Base-by-base conservation (phyloP, 192 early-diverging fungal species). In the Coemansia sp. region DNA sequence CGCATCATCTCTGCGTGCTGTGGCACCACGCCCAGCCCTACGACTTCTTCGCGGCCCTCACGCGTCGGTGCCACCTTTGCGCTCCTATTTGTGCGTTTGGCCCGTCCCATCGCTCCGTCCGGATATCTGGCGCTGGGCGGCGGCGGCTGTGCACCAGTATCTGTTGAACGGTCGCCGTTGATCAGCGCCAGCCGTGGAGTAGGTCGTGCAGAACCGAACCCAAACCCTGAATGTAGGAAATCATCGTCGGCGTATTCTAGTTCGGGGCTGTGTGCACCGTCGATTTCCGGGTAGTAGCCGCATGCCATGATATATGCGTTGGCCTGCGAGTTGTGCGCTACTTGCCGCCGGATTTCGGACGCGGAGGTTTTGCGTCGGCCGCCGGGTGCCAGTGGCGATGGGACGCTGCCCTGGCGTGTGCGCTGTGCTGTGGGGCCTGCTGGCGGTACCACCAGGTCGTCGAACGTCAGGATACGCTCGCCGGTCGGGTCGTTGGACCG, bases 401-500 rank as follows among this genome's bases (percentile, higher is more conserved):
- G 62, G 20, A 56, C 40, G 59, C 73, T 63, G n/a, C 68, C 66
- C 33, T 68, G 75, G 7, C 71, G 71, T 32, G 36, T 38, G 18
- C 67, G 56, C 20, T 48, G 29, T 1, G 36, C 45, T 5, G 25
- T 34, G 17, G 42, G 3, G 42, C 42, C 42, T 45, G 16, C 17
- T 61, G 60, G 64, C 20, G 73, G 68, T 29, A 71, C 52, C 16
- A 71, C 69, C 60, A 60, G 79, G 81, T 77, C 75, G 54, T 68
- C 69, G 56, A 93, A 91, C 2, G 87, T 86, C 66, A 93, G 84
- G 48, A 93, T 79, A n/a, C 89, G 89, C 63, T 87, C 88, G 3
- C 85, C 89, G 4, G 82, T 80, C 11, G 87, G 85, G 71, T 93
- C 91, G 69, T 90, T 89, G 14, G 90, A 75, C 18, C 87, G 85